phyloP scores from a whole-genome alignment of 2,329 filamentous ascomycete genomes.

The Epichloe sylvatica region DNA sequence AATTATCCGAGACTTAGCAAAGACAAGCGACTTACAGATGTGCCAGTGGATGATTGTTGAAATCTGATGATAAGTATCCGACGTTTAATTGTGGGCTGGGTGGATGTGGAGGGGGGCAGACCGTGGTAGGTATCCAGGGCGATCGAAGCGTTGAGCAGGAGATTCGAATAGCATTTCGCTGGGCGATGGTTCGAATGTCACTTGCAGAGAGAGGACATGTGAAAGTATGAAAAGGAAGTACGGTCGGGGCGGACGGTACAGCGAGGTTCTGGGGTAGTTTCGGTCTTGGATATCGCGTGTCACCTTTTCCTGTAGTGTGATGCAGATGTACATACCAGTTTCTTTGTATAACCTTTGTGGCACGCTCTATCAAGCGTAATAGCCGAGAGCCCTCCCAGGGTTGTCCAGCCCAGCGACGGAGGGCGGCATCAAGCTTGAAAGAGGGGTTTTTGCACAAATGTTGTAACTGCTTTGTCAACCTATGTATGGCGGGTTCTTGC shows the following conservation, averaged over 20 bases:
- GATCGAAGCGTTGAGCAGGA: slow-evolving; percentile 78
- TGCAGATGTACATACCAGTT: slow-evolving; percentile 81
- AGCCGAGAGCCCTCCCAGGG: slow-evolving; percentile 82
- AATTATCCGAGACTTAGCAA: neutral
- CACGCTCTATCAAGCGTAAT: slow-evolving; percentile 71
- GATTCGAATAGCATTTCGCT: slow-evolving; percentile 85
- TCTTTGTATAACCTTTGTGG: slow-evolving; percentile 62
- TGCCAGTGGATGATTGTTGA: slow-evolving; percentile 94
- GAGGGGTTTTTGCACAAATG: slow-evolving; percentile 23
- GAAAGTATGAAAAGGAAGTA: slow-evolving; percentile 94
- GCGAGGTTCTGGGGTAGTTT: slow-evolving; percentile 58
- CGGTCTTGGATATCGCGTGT: slow-evolving; percentile 52
- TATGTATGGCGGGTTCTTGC: slow-evolving; percentile 36
- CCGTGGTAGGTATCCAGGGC: slow-evolving; percentile 68
- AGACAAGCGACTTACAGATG: slow-evolving; percentile 48
- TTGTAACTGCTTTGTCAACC: slow-evolving; percentile 34
- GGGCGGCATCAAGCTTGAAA: slow-evolving; percentile 25
- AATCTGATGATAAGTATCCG: slow-evolving; percentile 94
- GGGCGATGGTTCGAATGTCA: slow-evolving; percentile 86
- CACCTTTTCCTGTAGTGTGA: slow-evolving; percentile 42
- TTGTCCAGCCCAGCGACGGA: slow-evolving; percentile 52
- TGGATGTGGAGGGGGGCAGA: slow-evolving; percentile 77
- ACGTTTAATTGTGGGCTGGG: slow-evolving; percentile 76
- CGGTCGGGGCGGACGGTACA: slow-evolving; percentile 79
- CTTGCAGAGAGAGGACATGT: slow-evolving; percentile 85